Base-by-base conservation (phyloP, 139 green algal genomes). In the Helicosporidium sp. region DNA sequence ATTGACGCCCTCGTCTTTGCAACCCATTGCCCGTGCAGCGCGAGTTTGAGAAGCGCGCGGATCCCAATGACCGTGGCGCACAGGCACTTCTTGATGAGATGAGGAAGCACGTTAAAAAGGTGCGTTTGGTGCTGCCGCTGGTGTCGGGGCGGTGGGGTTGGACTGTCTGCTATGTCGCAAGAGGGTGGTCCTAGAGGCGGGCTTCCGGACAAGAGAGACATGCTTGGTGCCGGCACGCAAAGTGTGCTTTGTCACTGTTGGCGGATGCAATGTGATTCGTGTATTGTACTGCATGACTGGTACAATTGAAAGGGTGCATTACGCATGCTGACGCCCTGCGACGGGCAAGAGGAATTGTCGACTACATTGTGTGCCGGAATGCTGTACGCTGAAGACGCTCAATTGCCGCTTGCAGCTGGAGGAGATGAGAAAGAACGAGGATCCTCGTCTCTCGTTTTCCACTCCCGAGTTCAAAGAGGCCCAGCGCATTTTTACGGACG, bases 401-500 rank as follows among this genome's bases (percentile, higher is more conserved):
- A n/a, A n/a, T n/a, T n/a, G n/a, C n/a, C n/a, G n/a, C n/a, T 13
- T 55, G 39, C 64, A 93, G 79, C 58, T 94, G 34, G 73, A 90
- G 60, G 73, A 91, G 12, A 57, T 79, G 53, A 58, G 72, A 8
- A 72, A 80, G 51, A 72, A 86, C 45, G 79, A 91, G 52, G 85
- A 94, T 54, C 85, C 85, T 1, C 58, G 85, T 7, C 62, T 94
- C 3, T 87, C 68, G 26, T 94, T 94, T 49, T 84, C 75, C 23
- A 94, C 85, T 12, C 83, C 85, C 5, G 85, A 93, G 64, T 94
- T 94, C 70, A 91, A 87, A 58, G 82, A 92, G 42, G 81, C 83
- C 0, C 76, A 89, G 63, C 64, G 82, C 6, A 58, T 63, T 12
- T 94, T 94, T 67, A 91, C 82, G 1, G 79, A 92, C 12, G 60